Percentiles rank a stretch among this genome's conserved stretches.
These are phyloP conservation scores for Eragrostis nindensis DNA, from an alignment of 176 grass and related monocot genomes.

Conservation along the genomic window DNA sequence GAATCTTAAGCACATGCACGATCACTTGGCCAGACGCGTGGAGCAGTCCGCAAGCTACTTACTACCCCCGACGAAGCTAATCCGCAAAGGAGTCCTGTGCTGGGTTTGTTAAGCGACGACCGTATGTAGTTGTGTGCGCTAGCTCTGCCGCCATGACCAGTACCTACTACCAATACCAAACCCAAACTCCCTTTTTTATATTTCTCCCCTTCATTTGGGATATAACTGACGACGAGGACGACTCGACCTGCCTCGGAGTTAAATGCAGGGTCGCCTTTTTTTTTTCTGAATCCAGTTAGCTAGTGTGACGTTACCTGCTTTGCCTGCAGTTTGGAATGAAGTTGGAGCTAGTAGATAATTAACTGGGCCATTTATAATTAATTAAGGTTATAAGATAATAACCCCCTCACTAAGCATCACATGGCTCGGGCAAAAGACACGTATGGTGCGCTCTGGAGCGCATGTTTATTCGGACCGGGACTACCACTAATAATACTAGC, in stretches of 20 bases:
- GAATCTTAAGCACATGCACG: conserved; percentile 52
- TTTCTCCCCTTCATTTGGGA: no score
- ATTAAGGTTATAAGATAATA: not conserved
- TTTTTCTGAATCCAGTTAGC: not conserved
- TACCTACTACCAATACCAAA: not conserved
- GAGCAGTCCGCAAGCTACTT: conserved; percentile 15
- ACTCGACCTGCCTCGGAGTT: not conserved
- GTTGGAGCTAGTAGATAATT: not conserved
- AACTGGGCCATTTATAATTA: not conserved
- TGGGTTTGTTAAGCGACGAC: not conserved
- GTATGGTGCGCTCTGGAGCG: not conserved
- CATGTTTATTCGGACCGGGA: not conserved
- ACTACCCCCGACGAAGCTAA: not conserved
- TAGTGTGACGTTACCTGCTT: not conserved
- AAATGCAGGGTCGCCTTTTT: not conserved
- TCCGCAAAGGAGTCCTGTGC: not conserved
- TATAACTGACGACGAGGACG: not conserved
- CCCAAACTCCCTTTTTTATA: not conserved
- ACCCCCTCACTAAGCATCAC: not conserved
- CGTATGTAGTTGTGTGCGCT: not conserved
- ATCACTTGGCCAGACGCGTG: conserved; percentile 19
- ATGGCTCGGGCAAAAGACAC: not conserved
- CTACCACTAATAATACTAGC: not conserved
- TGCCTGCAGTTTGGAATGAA: not conserved
- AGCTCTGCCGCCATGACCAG: not conserved